Conservation (phyloP, 192 early-diverging fungal species). For the Backusella tuberculispora region DNA sequence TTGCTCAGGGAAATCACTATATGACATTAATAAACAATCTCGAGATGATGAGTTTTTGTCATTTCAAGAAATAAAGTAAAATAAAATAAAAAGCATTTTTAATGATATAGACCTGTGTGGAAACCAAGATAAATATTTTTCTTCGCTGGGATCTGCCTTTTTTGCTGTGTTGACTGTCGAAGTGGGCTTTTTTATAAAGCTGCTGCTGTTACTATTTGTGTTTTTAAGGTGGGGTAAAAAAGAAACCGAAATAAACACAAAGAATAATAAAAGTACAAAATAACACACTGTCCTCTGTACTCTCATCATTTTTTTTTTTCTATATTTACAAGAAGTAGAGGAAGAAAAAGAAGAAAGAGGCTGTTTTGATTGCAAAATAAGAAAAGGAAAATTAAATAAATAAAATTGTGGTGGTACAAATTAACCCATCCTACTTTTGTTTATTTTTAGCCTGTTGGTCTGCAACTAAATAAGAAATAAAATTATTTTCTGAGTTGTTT, state of each 20-base stretch:
- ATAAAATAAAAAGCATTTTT: neutral
- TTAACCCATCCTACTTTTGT: constrained; percentile 1
- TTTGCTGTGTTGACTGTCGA: neutral
- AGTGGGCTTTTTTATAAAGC: neutral
- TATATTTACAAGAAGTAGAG: neutral
- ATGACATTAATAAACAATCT: neutral
- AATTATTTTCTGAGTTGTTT: neutral
- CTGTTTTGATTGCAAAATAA: constrained; percentile 10
- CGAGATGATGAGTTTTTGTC: constrained; percentile 5
- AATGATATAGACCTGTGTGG: constrained; percentile 5
- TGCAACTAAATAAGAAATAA: neutral
- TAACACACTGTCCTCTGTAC: constrained; percentile 11
- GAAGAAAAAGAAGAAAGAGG: neutral
- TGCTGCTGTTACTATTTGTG: neutral
- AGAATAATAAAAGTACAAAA: constrained; percentile 12
- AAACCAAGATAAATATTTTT: constrained; percentile 24
- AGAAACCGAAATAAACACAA: constrained; percentile 7
- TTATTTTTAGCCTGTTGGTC: neutral
- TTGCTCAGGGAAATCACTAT: constrained; percentile 31
- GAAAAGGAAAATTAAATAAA: neutral
- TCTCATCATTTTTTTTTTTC: constrained; percentile 17
- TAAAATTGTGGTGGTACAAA: neutral
- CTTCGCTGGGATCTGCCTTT: constrained; percentile 6
- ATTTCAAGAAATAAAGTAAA: constrained; percentile 3
- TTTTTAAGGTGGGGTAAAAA: constrained; percentile 7